Base-by-base conservation (phyloP, 768 basidiomycete species). In the Mycena albidolilacea region DNA sequence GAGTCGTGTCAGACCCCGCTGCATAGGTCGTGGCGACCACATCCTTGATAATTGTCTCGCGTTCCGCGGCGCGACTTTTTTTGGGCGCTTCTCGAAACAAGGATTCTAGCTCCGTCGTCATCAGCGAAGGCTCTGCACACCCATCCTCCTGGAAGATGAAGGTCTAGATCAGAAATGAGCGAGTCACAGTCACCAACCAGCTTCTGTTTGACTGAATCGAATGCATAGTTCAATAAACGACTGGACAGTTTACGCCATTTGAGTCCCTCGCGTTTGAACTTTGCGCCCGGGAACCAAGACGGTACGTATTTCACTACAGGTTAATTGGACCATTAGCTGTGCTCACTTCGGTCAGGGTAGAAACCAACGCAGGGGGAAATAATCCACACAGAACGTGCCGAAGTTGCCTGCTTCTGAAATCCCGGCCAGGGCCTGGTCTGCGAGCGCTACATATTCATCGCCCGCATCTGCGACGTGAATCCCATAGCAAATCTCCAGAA, bases 271-370 rank as follows among this genome's bases (percentile, higher is more conserved):
- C 75, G 64, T 75, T 87, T 85, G 82, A 88, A 88, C 0, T 73
- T 73, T 10, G 86, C 85, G 12, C 87, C 87, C 5, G 87, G 88
- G 59, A 88, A 77, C 88, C 87, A 87, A 17, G 81, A 77, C 1
- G 88, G 88, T 46, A 89, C 77, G 65, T 87, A 77, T 52, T 82
- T 82, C 70, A 89, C 81, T 84, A 64, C 15, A 35, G 12, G 15
- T 17, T 17, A 9, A 11, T 37, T 55, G 19, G n/a, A 55, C 44
- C 1, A 73, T 67, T 10, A 67, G 52, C 3, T 19, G 1, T 19
- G 5, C 7, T 12, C 38, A n/a, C 2, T 19, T 52, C 0, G 0
- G 0, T n/a, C 12, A 30, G 48, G 44, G 15, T n/a, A 44, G 1
- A 37, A 61, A 50, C 68, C 15, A 30, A 74, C 73, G 17, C 43